Percentiles rank a stretch among this genome's conserved stretches.
Evolutionary conservation across 1,284 basidiomycete genomes (phyloP).

Genomic region (Cryptococcus depauperatus): DNA sequence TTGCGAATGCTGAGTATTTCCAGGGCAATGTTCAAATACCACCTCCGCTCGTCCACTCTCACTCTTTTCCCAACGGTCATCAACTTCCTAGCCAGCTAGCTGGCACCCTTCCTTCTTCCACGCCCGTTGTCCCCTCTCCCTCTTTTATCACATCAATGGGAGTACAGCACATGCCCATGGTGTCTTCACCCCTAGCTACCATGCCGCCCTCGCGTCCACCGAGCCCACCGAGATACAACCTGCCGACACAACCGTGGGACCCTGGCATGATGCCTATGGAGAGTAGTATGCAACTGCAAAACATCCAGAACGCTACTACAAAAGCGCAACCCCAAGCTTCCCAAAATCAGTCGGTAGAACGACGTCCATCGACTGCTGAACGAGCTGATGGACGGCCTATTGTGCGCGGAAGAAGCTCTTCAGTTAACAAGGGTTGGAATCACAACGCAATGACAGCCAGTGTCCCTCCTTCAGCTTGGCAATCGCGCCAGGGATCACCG

Average conservation of each 20-base stretch:
- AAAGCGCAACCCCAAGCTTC: neutral
- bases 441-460: slow-evolving; percentile 24
- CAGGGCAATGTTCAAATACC: slow-evolving; percentile 13
- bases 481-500: slow-evolving; percentile 27
- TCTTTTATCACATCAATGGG: slow-evolving; percentile 24
- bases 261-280: slow-evolving; percentile 7
- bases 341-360: slow-evolving; percentile 5
- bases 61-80: slow-evolving; percentile 44
- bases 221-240: slow-evolving; percentile 24
- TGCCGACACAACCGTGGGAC: slow-evolving; percentile 16
- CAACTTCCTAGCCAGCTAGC: slow-evolving; percentile 37
- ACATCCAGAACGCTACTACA: neutral
- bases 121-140: slow-evolving; percentile 23
- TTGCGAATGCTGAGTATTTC: slow-evolving; percentile 2
- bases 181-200: slow-evolving; percentile 37
- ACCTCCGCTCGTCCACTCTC: slow-evolving; percentile 39
- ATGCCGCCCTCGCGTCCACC: slow-evolving; percentile 33
- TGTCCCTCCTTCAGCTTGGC: slow-evolving; percentile 40
- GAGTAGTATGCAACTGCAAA: neutral
- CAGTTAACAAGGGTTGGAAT: slow-evolving; percentile 25
- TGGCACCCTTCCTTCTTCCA: slow-evolving; percentile 15
- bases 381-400: slow-evolving; percentile 37
- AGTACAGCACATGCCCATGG: slow-evolving; percentile 30
- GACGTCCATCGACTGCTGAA: slow-evolving; percentile 13
- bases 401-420: slow-evolving; percentile 31